Evolutionary conservation across 2,329 filamentous ascomycete genomes (phyloP), one percentile per base, ranked within the genome.

Genomic region (Furcasterigmium furcatum): DNA sequence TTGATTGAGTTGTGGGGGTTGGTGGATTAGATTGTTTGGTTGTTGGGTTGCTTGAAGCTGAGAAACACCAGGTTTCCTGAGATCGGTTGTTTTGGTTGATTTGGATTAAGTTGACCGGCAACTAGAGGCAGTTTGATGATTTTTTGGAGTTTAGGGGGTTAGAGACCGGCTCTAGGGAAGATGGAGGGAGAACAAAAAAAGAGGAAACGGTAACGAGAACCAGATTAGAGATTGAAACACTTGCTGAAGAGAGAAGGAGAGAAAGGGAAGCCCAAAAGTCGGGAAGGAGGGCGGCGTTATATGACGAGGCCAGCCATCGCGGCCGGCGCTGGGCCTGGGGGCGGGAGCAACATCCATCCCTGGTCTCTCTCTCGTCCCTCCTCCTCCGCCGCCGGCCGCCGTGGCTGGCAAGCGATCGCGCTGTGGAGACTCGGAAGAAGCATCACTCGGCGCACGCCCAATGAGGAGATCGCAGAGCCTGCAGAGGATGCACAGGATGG

Each of bases 171-270:
- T 79, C 76, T 68, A 66, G 45, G 56, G 52, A 57, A 64, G 16
- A 16, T 18, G 16, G 16, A 16, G 16, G 55, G 57, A 57, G 57
- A 64, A 64, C 59, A 64, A 66, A 21, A 19, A 19, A 13, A 64
- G 60, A 61, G 53, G 50, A 56, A 53, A 57, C 63, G 58, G 59
- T 58, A 79, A 73, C 66, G 22, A 74, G 72, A 67, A 73, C 68
- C 67, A 70, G 71, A 74, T 74, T 74, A 62, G 66, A 64, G 58
- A 61, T 70, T 76, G 76, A 67, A 73, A 61, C 71, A 72, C 82
- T 87, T 87, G 84, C 83, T 85, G 75, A 75, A 75, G 82, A 80
- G 22, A 59, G 59, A 59, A 60, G 70, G 68, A 65, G 71, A 71
- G 62, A 61, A 64, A 61, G 58, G 56, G 66, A 67, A 68, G 60